These are phyloP conservation scores for Fraxinus greggii DNA, from an alignment of 305 asterid species.

Conservation along the genomic window DNA sequence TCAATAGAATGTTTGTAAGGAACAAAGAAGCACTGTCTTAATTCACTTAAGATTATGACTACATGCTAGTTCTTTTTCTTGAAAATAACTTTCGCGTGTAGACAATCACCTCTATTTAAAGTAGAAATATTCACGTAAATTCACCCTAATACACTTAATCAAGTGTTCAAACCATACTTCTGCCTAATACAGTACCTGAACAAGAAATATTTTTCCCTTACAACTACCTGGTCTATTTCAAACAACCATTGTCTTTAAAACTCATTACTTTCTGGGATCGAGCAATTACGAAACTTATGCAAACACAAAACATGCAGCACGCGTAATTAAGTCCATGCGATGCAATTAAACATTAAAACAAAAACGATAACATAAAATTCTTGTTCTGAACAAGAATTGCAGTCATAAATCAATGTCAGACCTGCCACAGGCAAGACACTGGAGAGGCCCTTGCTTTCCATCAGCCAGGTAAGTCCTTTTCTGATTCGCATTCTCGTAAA, in stretches of 20 bases:
- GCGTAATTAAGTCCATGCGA: constrained; percentile 12
- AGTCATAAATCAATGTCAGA: constrained; percentile 42
- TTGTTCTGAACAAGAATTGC: neutral
- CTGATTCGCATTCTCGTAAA: constrained; percentile 62
- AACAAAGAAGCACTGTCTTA: neutral
- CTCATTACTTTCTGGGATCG: neutral
- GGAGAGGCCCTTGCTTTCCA: constrained; percentile 77
- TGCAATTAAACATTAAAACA: constrained; percentile 3
- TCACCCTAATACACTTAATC: neutral
- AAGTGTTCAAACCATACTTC: neutral
- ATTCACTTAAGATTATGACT: neutral
- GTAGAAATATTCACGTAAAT: neutral
- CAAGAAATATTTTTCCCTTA: neutral
- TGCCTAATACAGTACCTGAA: neutral
- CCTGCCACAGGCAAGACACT: constrained; percentile 84
- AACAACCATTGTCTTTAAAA: constrained; percentile 1
- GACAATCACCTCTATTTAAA: neutral
- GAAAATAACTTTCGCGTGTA: neutral
- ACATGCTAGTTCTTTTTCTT: neutral
- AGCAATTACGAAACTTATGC: neutral
- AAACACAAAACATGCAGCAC: neutral
- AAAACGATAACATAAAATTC: constrained; percentile 11
- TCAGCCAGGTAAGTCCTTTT: constrained; percentile 68
- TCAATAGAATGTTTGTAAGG: neutral
- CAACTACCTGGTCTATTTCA: neutral